Percentiles rank a stretch among this genome's conserved stretches.
Conservation (phyloP, 352 stramenopile species). For the Porosira glacialis region DNA sequence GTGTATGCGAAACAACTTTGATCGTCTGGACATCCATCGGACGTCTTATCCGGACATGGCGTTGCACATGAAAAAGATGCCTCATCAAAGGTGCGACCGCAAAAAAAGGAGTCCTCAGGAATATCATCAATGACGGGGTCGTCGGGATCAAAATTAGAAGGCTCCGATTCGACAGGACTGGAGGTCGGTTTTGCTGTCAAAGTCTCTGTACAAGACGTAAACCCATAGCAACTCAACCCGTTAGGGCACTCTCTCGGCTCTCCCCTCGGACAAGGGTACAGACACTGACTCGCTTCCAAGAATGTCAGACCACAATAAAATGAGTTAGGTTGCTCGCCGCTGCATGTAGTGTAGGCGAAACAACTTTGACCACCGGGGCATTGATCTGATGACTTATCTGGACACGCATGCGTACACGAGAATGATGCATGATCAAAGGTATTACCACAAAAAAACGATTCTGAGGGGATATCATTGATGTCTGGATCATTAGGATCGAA, state of each 20-base stretch:
- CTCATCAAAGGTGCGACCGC: conserved; percentile 67
- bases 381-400: conserved; percentile 49
- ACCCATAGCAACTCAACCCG: conserved; percentile 24
- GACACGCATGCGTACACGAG: conserved; percentile 70
- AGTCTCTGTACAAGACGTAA: conserved; percentile 27
- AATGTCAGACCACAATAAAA: conserved; percentile 32
- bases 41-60: conserved; percentile 64
- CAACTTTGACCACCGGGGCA: conserved; percentile 67
- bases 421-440: conserved; percentile 64
- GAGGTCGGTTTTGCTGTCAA: conserved; percentile 7
- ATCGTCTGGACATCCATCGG: conserved; percentile 57
- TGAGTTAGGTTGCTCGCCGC: conserved; percentile 16
- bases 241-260: conserved; percentile 20
- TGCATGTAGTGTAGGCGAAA: conserved; percentile 77
- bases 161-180: no score
- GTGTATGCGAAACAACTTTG: conserved; percentile 77
- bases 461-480: conserved; percentile 35
- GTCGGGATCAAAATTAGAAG: background rate
- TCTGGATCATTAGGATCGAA: background rate
- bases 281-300: conserved; percentile 16
- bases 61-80: conserved; percentile 58
- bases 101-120: conserved; percentile 71
- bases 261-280: conserved; percentile 14
- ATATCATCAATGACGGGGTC: conserved; percentile 24
- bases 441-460: conserved; percentile 77